Evolutionary conservation across 495 filamentous ascomycete genomes (phyloP).

Genomic region (Penicillium odoratum): DNA sequence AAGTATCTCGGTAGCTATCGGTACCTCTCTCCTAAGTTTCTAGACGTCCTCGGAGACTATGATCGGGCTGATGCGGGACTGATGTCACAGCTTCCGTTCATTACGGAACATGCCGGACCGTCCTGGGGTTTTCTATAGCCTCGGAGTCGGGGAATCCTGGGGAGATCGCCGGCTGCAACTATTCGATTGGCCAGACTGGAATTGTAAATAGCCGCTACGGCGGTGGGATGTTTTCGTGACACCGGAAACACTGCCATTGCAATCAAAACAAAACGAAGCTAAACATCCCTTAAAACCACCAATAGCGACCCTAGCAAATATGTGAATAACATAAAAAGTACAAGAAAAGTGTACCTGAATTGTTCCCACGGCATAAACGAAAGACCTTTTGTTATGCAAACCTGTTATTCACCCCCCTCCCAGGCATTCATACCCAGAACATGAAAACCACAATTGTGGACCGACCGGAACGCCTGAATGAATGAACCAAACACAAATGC

Average conservation of each 20-base stretch:
- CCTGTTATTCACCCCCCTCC: slow-evolving; percentile 2
- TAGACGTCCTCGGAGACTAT: slow-evolving; percentile 31
- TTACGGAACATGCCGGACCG: slow-evolving; percentile 39
- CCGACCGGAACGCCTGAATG: slow-evolving; percentile 20
- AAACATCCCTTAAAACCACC: slow-evolving; percentile 3
- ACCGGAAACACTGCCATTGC: slow-evolving; percentile 6
- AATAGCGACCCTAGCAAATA: slow-evolving; percentile 4
- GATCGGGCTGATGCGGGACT: slow-evolving; percentile 52
- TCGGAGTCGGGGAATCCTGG: slow-evolving; percentile 35
- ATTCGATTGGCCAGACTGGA: slow-evolving; percentile 17
- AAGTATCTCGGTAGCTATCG: slow-evolving; percentile 8
- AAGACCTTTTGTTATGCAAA: slow-evolving; percentile 27
- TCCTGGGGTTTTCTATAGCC: slow-evolving; percentile 34
- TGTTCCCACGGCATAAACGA: slow-evolving; percentile 1
- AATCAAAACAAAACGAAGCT: neutral
- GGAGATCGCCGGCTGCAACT: slow-evolving; percentile 7
- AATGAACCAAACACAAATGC: slow-evolving; percentile 5
- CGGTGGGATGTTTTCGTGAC: slow-evolving; percentile 2
- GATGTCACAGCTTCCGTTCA: slow-evolving; percentile 41
- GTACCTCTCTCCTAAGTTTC: slow-evolving; percentile 13
- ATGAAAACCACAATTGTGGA: slow-evolving; percentile 13
- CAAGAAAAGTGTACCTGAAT: slow-evolving; percentile 11
- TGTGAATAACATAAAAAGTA: slow-evolving; percentile 1
- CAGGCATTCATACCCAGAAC: slow-evolving; percentile 17
- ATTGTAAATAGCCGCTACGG: slow-evolving; percentile 27